phyloP scores from a whole-genome alignment of 2,329 filamentous ascomycete genomes.

The Aspergillus candidus region DNA sequence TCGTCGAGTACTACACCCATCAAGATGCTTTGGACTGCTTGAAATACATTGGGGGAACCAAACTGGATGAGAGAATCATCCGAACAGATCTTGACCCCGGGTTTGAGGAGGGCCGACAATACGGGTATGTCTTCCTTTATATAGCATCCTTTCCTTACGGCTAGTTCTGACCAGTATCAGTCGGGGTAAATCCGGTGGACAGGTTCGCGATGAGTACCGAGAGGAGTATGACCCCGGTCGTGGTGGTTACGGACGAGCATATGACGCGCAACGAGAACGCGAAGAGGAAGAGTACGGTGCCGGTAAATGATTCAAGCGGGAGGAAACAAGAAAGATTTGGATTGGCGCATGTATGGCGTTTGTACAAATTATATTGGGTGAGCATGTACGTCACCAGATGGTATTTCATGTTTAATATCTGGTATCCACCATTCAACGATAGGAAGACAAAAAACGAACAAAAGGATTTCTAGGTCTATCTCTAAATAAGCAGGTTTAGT shows the following conservation, averaged over 20 bases:
- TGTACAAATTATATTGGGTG: conserved; percentile 19
- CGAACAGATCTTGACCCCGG: conserved; percentile 92
- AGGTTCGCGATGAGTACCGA: conserved; percentile 95
- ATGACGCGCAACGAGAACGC: conserved; percentile 55
- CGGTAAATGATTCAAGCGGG: conserved; percentile 41
- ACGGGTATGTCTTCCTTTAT: conserved; percentile 52
- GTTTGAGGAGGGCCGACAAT: conserved; percentile 92
- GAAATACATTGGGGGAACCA: conserved; percentile 97
- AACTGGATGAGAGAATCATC: conserved; percentile 95
- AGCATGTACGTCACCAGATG: too few relatives aligned
- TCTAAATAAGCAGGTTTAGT: conserved; percentile 8
- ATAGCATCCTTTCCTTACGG: background rate
- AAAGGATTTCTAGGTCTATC: conserved; percentile 11
- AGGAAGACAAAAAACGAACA: background rate
- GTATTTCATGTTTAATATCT: too few relatives aligned
- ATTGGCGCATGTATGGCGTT: conserved; percentile 30
- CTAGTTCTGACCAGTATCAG: conserved; percentile 25
- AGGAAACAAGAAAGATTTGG: conserved; percentile 8
- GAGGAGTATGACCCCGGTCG: conserved; percentile 95
- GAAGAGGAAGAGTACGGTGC: conserved; percentile 56
- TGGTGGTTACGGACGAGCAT: conserved; percentile 77
- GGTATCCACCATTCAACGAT: too few relatives aligned
- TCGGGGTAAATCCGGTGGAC: conserved; percentile 88
- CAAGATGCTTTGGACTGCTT: conserved; percentile 95
- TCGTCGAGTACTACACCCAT: conserved; percentile 98